Base-by-base conservation (phyloP, 345 rosid genomes). In the Isatis tinctoria region DNA sequence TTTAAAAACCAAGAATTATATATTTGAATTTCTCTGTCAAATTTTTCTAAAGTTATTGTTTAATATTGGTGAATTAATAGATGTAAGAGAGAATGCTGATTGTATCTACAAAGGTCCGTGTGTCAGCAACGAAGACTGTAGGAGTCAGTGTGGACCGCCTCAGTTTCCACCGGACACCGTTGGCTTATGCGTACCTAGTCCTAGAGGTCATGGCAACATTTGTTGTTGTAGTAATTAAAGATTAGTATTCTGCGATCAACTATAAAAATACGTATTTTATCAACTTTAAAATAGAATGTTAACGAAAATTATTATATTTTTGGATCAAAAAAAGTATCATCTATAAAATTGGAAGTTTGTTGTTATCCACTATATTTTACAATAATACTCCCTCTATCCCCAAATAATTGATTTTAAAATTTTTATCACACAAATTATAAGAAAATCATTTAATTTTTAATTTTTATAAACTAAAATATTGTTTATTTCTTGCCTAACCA, bases 151-250 rank as follows among this genome's bases (percentile, higher is more conserved):
- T 68, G 79, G 79, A 51, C 69, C 54, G 4, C 63, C 78, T 0
- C 3, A 39, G 14, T 67, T 75, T 11, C 68, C 78, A 37, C 45
- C 45, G 1, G 3, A 0, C 8, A 68, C 74, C 37, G 51, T 60
- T 20, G 69, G 57, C 3, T 39, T 24, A 12, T 75, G 79, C 27
- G 74, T 40, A 68, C 9, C 79, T 2, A 68, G 6, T 69, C 79
- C 74, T 52, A 51, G 48, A 40, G 74, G 64, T 30, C 74, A 75
- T 75, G 75, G 75, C 60, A 69, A 62, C 10, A 16, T 69, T 44
- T 76, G 74, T 20, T 60, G 64, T 36, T 60, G 64, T 60, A 16
- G 45, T 20, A 26, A 26, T 26, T 27, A 36, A 60, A 36, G 45
- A 36, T 36, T 60, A 60, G 9, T 17, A 53, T 32, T 32, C 24